Conservation (phyloP, 805 yeast species). For the Saturnispora mendoncae region DNA sequence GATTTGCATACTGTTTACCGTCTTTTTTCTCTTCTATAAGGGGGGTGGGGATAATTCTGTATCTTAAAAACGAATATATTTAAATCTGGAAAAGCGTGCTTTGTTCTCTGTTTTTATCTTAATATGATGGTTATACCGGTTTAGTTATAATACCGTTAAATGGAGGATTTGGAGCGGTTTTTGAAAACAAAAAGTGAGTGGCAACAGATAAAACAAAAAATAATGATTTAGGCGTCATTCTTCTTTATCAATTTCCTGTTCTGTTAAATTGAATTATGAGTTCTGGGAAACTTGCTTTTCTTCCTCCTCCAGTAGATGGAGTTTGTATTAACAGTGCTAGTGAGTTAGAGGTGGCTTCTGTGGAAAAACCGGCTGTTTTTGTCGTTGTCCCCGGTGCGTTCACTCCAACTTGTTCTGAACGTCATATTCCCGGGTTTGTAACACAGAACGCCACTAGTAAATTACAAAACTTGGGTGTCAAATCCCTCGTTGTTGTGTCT, state of each 20-base stretch:
- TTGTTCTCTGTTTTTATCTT: too few relatives aligned
- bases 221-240: too few relatives aligned
- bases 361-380: slow-evolving; percentile 18
- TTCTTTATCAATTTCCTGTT: too few relatives aligned
- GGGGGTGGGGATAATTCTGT: background rate
- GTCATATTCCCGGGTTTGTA: slow-evolving; percentile 35
- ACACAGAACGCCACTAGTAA: slow-evolving; percentile 21
- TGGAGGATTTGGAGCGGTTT: too few relatives aligned
- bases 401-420: slow-evolving; percentile 40
- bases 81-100: too few relatives aligned
- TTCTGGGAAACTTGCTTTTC: too few relatives aligned
- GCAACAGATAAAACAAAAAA: background rate
- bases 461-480: slow-evolving; percentile 33
- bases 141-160: too few relatives aligned
- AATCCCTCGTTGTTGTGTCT: slow-evolving; percentile 31
- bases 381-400: slow-evolving; percentile 46
- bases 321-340: slow-evolving; percentile 10
- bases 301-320: slow-evolving; percentile 11
- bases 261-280: too few relatives aligned
- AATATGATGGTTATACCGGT: too few relatives aligned
- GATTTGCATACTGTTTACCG: background rate
- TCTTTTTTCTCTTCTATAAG: background rate
- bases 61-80: background rate
- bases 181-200: background rate
- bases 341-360: slow-evolving; percentile 1